phyloP scores from a whole-genome alignment of 2,329 filamentous ascomycete genomes.

The Epichloe bromicola region DNA sequence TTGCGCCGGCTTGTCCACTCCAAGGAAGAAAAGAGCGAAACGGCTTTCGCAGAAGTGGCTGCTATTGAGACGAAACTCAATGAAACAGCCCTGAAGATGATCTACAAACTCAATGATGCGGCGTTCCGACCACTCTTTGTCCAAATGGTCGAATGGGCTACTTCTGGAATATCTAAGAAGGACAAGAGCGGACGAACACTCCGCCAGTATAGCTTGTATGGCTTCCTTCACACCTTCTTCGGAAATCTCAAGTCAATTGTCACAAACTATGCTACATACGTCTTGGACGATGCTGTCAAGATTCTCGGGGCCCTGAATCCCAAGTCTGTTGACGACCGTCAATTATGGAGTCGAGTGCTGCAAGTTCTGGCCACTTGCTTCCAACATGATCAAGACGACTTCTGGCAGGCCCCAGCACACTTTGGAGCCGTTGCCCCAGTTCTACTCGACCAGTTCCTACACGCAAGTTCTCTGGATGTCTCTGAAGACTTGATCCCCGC shows the following conservation, averaged over 20 bases:
- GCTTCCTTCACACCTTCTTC: slow-evolving; percentile 70
- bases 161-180: slow-evolving; percentile 44
- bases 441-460: slow-evolving; percentile 53
- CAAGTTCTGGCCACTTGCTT: slow-evolving; percentile 64
- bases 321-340: slow-evolving; percentile 31
- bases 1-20: slow-evolving; percentile 44
- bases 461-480: slow-evolving; percentile 31
- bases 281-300: slow-evolving; percentile 61
- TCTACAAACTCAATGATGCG: slow-evolving; percentile 91
- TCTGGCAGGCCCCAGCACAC: slow-evolving; percentile 87
- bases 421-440: slow-evolving; percentile 60
- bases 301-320: slow-evolving; percentile 44
- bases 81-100: slow-evolving; percentile 70
- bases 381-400: slow-evolving; percentile 82
- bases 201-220: slow-evolving; percentile 65
- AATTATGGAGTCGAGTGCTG: slow-evolving; percentile 58
- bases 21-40: slow-evolving; percentile 32
- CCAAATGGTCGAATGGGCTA: slow-evolving; percentile 72
- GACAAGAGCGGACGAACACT: slow-evolving; percentile 44
- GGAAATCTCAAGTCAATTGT: slow-evolving; percentile 84
- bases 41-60: slow-evolving; percentile 33
- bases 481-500: slow-evolving; percentile 52
- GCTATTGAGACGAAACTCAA: slow-evolving; percentile 54
- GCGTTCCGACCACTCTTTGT: slow-evolving; percentile 87
- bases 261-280: slow-evolving; percentile 77